phyloP scores from a whole-genome alignment of 1,284 basidiomycete genomes.

The Termitomyces sp. region DNA sequence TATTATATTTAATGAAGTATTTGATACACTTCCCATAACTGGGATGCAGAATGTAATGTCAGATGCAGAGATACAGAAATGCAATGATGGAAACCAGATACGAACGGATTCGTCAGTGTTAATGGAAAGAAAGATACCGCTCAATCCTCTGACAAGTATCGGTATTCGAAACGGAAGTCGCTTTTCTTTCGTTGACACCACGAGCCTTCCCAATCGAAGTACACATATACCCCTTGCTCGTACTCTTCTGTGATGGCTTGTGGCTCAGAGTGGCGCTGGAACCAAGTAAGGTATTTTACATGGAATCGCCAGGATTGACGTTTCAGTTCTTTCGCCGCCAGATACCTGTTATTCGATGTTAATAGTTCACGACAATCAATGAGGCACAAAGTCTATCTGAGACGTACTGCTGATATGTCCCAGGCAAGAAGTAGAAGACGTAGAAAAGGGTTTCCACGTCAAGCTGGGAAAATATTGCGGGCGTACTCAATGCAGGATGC shows the following conservation, averaged over 20 bases:
- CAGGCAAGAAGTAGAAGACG: constrained; percentile 97
- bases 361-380: background rate
- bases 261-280: constrained; percentile 98
- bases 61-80: constrained; percentile 6
- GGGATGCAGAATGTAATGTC: constrained; percentile 5
- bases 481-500: constrained; percentile 77
- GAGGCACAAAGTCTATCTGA: background rate
- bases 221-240: constrained; percentile 97
- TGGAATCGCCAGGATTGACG: constrained; percentile 99
- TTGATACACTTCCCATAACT: constrained; percentile 15
- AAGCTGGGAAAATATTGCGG: constrained; percentile 85
- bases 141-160: constrained; percentile 86
- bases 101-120: background rate
- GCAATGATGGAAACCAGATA: constrained; percentile 10
- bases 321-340: constrained; percentile 96
- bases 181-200: constrained; percentile 99
- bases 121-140: constrained; percentile 1
- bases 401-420: constrained; percentile 92
- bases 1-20: constrained; percentile 21
- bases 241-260: constrained; percentile 99
- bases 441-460: constrained; percentile 99
- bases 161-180: constrained; percentile 95
- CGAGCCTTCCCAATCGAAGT: constrained; percentile 96
- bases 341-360: constrained; percentile 54
- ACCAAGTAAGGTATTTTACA: constrained; percentile 99